Percentiles rank a stretch among this genome's conserved stretches.
These are phyloP conservation scores for Lepiota venenata DNA, from an alignment of 768 basidiomycete species.

Conservation along the genomic window DNA sequence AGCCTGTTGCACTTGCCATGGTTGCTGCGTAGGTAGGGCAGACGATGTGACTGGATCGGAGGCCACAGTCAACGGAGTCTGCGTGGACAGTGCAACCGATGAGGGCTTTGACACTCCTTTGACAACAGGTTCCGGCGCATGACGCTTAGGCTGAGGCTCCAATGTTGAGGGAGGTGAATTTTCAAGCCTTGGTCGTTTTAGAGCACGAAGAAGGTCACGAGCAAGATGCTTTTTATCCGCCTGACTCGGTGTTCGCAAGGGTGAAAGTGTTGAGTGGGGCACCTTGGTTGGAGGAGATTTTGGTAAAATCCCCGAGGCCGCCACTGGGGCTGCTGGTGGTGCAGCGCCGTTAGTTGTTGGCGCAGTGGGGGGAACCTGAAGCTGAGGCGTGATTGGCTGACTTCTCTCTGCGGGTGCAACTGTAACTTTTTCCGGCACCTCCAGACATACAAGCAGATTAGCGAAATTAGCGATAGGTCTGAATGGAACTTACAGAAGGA, in stretches of 20 bases:
- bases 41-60: too few species aligned
- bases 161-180: slow-evolving; percentile 5
- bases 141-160: slow-evolving; percentile 19
- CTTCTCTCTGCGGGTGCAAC: too few species aligned
- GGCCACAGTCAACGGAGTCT: not conserved
- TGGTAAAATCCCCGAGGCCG: not conserved
- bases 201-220: slow-evolving; percentile 51
- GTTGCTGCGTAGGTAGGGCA: too few species aligned
- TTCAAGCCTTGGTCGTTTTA: slow-evolving; percentile 33
- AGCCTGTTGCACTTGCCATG: too few species aligned
- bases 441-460: too few species aligned
- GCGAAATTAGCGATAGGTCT: too few species aligned
- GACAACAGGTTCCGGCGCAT: slow-evolving; percentile 12
- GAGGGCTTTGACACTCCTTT: not conserved
- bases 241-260: slow-evolving; percentile 30
- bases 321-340: not conserved
- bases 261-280: not conserved
- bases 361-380: too few species aligned
- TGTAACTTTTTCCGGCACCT: too few species aligned
- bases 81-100: not conserved
- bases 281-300: not conserved
- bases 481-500: too few species aligned
- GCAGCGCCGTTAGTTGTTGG: too few species aligned
- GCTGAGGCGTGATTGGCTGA: too few species aligned
- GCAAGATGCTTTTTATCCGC: slow-evolving; percentile 53